phyloP scores from a whole-genome alignment of 768 basidiomycete genomes.

The Pisolithus marmoratus region DNA sequence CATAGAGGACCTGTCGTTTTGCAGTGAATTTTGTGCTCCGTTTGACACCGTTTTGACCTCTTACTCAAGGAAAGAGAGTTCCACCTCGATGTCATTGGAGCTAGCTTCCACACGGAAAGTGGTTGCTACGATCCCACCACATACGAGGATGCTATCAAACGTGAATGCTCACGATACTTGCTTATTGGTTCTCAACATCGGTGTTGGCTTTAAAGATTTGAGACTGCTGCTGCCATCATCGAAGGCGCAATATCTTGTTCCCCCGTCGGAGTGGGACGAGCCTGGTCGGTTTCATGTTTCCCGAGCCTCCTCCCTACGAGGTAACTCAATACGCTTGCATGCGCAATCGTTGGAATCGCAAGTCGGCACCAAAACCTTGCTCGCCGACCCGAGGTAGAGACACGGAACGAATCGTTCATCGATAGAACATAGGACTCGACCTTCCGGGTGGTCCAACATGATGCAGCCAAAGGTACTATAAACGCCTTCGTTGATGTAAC shows the following conservation, averaged over 20 bases:
- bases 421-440: slow-evolving; percentile 81
- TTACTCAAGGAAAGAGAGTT: slow-evolving; percentile 75
- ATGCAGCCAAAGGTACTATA: slow-evolving; percentile 97
- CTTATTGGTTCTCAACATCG: too few species aligned
- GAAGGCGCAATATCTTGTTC: too few species aligned
- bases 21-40: too few species aligned
- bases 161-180: too few species aligned
- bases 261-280: too few species aligned
- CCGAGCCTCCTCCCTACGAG: too few species aligned
- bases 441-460: slow-evolving; percentile 92
- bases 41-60: too few species aligned
- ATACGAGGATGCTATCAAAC: slow-evolving; percentile 85
- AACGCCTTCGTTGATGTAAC: slow-evolving; percentile 99
- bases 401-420: slow-evolving; percentile 55
- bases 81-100: slow-evolving; percentile 81
- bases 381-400: slow-evolving; percentile 34
- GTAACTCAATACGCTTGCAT: slow-evolving; percentile 55
- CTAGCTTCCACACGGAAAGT: slow-evolving; percentile 97
- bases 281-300: too few species aligned
- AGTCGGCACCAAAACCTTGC: slow-evolving; percentile 96
- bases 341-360: slow-evolving; percentile 98
- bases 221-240: too few species aligned
- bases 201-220: too few species aligned
- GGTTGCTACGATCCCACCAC: slow-evolving; percentile 92
- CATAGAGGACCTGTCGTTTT: too few species aligned